These are phyloP conservation scores for Rhododendron griersonianum DNA, from an alignment of 148 eudicot genomes.

Conservation along the genomic window DNA sequence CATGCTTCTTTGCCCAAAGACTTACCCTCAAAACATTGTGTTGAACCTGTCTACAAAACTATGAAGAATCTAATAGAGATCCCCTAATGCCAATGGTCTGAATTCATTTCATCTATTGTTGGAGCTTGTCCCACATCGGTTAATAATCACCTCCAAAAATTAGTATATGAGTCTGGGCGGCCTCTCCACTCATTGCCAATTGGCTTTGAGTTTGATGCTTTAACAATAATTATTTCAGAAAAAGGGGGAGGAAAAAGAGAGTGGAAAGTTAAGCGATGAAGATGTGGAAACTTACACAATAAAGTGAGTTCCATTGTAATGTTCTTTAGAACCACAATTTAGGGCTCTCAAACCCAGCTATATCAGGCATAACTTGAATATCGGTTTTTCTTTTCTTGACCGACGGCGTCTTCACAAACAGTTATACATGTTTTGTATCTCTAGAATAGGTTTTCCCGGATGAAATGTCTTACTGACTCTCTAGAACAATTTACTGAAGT, in stretches of 20 bases:
- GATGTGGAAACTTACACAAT: background rate
- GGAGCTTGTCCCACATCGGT: no score
- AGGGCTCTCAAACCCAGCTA: background rate
- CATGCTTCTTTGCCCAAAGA: background rate
- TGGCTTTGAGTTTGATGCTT: no score
- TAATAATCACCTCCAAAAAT: no score
- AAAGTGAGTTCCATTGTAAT: background rate
- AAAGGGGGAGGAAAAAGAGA: background rate
- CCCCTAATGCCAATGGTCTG: background rate
- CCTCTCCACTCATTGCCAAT: no score
- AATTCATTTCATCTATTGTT: background rate
- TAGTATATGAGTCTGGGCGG: no score
- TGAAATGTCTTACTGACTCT: background rate
- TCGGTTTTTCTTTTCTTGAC: background rate
- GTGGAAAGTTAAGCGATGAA: background rate
- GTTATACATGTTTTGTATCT: background rate
- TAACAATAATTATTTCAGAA: background rate
- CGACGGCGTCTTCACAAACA: background rate
- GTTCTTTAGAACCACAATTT: background rate
- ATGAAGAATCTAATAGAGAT: background rate
- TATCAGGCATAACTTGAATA: background rate
- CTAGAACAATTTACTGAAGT: background rate
- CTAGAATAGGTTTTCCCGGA: background rate
- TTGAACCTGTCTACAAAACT: background rate
- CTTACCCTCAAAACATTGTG: background rate